Evolutionary conservation across 768 basidiomycete species (phyloP), one percentile per base, ranked within the genome.

Genomic region (Trametes meyenii): DNA sequence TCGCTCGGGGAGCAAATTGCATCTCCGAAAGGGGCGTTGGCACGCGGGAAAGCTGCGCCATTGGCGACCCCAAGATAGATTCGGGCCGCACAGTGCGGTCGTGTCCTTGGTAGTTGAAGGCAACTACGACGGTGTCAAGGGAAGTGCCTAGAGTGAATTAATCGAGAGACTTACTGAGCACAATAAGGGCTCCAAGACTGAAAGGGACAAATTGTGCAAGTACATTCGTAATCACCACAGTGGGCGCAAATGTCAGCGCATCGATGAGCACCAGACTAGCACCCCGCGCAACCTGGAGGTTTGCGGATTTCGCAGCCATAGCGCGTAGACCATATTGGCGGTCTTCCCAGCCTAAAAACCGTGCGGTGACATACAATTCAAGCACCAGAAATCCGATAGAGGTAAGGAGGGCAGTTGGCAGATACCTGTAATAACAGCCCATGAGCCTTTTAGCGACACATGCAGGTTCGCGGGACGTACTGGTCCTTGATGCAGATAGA

Each of bases 231-330:
- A 64, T 60, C 5, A 70, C 67, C 14, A 73, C 71, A 40, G 70
- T 67, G 26, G 80, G 78, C 3, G 75, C 76, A 38, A 79, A 56
- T 1, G 75, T 77, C n/a, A 80, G 58, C 16, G 80, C 56, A 39
- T 83, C 80, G 2, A 81, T 70, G 10, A 80, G 44, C 29, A 83
- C 48, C n/a, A 83, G 73, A 36, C 79, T 76, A n/a, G 73, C 17
- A 3, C 74, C 73, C 48, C 75, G 71, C 17, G 73, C 60, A 23
- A 79, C 65, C 19, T 73, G 66, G 19, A 72, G 60, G 61, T 78
- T 77, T 42, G 58, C 58, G 7, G 77, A 39, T 49, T 55, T 49
- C 13, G n/a, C n/a, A 36, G 55, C 55, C 64, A 52, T 59, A 55
- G 55, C 64, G 38, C 61, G 65, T 53, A 60, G 62, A 66, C 58